Conservation (phyloP, 441 rosid species). For the Populus trichocarpa region DNA sequence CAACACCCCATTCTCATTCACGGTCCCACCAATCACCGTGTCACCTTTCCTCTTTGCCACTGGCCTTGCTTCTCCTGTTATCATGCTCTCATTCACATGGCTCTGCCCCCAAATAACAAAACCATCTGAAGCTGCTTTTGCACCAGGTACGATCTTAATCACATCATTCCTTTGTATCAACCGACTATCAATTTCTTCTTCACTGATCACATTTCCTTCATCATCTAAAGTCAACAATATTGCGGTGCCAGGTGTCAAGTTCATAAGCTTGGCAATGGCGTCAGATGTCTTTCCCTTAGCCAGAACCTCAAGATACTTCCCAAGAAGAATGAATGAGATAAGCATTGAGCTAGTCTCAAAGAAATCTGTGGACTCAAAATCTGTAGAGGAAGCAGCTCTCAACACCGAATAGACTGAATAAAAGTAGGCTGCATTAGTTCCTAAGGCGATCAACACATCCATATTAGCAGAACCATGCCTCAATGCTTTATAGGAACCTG, state of each 20-base stretch:
- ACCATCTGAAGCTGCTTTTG: slow-evolving; percentile 93
- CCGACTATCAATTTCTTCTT: slow-evolving; percentile 81
- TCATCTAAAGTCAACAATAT: slow-evolving; percentile 51
- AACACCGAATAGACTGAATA: slow-evolving; percentile 72
- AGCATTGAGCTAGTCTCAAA: slow-evolving; percentile 97
- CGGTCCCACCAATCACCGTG: slow-evolving; percentile 81
- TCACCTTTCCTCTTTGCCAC: slow-evolving; percentile 86
- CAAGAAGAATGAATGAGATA: slow-evolving; percentile 82
- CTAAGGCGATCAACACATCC: slow-evolving; percentile 89
- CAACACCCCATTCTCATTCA: slow-evolving; percentile 84
- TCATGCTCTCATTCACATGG: slow-evolving; percentile 97
- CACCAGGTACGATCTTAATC: slow-evolving; percentile 80
- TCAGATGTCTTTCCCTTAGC: slow-evolving; percentile 92
- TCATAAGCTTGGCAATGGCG: slow-evolving; percentile 93
- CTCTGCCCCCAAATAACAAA: slow-evolving; percentile 86
- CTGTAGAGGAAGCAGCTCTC: slow-evolving; percentile 67
- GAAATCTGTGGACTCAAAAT: slow-evolving; percentile 69
- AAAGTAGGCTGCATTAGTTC: slow-evolving; percentile 96
- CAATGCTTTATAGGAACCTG: slow-evolving; percentile 75
- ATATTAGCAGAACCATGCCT: slow-evolving; percentile 81
- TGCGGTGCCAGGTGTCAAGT: slow-evolving; percentile 76
- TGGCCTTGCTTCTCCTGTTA: slow-evolving; percentile 90
- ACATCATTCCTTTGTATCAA: slow-evolving; percentile 82
- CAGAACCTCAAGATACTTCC: slow-evolving; percentile 84
- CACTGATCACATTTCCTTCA: slow-evolving; percentile 58